Conservation (phyloP, 1,139 yeast species). For the Yamadazyma taylorii region DNA sequence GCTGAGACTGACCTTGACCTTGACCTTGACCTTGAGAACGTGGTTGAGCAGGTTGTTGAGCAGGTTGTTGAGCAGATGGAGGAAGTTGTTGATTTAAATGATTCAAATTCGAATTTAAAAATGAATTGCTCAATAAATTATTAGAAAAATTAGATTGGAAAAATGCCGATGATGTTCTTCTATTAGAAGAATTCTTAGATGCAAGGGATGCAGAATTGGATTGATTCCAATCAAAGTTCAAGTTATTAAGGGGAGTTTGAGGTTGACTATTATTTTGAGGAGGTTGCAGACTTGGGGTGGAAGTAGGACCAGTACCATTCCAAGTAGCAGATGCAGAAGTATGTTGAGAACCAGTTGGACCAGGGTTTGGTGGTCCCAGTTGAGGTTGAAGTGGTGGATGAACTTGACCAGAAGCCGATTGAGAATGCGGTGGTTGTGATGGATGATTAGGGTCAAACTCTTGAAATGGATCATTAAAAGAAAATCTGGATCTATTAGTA, state of each 20-base stretch:
- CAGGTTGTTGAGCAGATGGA: neutral
- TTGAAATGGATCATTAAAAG: constrained; percentile 64
- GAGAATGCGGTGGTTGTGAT: constrained; percentile 6
- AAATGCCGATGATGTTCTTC: constrained; percentile 37
- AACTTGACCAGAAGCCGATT: constrained; percentile 6
- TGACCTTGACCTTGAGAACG: constrained; percentile 6
- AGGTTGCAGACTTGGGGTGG: constrained; percentile 19
- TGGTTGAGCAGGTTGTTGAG: constrained; percentile 3
- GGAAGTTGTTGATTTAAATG: constrained; percentile 11
- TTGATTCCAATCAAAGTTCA: constrained; percentile 37
- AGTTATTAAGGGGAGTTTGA: constrained; percentile 39
- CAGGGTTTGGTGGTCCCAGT: no score
- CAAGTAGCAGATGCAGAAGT: constrained; percentile 15
- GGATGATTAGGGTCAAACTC: constrained; percentile 16
- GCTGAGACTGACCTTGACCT: constrained; percentile 6
- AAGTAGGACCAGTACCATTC: constrained; percentile 13
- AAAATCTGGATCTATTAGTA: constrained; percentile 56
- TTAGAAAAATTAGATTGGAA: constrained; percentile 23
- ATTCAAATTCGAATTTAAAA: constrained; percentile 9
- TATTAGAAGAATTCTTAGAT: constrained; percentile 15
- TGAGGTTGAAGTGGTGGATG: constrained; percentile 12
- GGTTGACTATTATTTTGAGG: constrained; percentile 30
- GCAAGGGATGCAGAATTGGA: constrained; percentile 16
- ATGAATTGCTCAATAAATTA: constrained; percentile 12
- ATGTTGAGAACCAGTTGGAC: constrained; percentile 10